phyloP scores from a whole-genome alignment of 1,284 basidiomycete genomes.

The Melanopsichium pennsylvanicum region DNA sequence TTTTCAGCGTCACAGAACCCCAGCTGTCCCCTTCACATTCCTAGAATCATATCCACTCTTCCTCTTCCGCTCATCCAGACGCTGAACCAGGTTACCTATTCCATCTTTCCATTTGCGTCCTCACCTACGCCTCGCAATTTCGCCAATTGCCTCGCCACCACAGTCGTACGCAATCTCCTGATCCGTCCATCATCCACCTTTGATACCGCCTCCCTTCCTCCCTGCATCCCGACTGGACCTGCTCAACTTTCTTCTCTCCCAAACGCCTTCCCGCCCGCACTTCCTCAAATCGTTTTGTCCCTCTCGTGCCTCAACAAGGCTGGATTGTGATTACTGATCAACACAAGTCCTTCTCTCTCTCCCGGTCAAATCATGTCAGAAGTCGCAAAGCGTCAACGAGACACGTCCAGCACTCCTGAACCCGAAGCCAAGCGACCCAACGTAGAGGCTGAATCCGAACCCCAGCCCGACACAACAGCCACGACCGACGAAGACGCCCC shows the following conservation, averaged over 20 bases:
- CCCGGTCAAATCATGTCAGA: slow-evolving; percentile 47
- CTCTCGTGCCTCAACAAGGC: slow-evolving; percentile 23
- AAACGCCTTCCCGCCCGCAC: slow-evolving; percentile 1
- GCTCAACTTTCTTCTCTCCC: background rate
- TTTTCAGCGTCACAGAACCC: background rate
- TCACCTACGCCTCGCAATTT: background rate
- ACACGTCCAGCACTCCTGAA: slow-evolving; percentile 39
- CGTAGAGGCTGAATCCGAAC: slow-evolving; percentile 26
- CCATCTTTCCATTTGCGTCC: slow-evolving; percentile 5
- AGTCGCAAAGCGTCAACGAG: slow-evolving; percentile 52
- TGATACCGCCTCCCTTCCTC: background rate
- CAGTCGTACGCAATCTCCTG: slow-evolving; percentile 39
- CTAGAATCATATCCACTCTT: background rate
- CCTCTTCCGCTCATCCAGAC: slow-evolving; percentile 11
- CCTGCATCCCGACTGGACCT: slow-evolving; percentile 9
- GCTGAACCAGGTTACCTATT: slow-evolving; percentile 18
- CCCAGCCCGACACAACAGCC: slow-evolving; percentile 1
- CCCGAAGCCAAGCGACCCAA: slow-evolving; percentile 50
- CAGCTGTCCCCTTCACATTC: background rate
- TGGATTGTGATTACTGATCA: slow-evolving; percentile 38
- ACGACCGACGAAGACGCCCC: slow-evolving; percentile 5
- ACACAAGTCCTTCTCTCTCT: slow-evolving; percentile 20
- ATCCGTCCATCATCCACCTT: slow-evolving; percentile 15
- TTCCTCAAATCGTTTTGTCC: slow-evolving; percentile 15
- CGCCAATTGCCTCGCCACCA: slow-evolving; percentile 2